Conservation (phyloP, 208 protist species). For the Leptomonas seymouri region DNA sequence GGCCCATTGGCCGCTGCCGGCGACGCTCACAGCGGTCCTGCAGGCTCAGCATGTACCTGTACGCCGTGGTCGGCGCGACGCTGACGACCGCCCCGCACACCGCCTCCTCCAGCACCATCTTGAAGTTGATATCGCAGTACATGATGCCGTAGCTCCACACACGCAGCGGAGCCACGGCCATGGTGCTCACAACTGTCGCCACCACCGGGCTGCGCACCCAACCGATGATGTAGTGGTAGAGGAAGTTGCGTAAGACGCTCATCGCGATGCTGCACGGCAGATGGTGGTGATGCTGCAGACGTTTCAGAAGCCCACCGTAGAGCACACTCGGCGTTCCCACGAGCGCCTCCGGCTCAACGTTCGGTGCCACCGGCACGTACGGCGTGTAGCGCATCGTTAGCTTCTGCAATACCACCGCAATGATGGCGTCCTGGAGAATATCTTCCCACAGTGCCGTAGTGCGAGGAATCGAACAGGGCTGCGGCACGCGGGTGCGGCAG, state of each 20-base stretch:
- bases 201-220: slow-evolving; percentile 33
- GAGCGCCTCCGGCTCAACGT: slow-evolving; percentile 27
- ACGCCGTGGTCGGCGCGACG: slow-evolving; percentile 45
- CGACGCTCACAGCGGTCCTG: slow-evolving; percentile 49
- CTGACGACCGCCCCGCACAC: slow-evolving; percentile 53
- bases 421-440: slow-evolving; percentile 68
- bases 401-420: slow-evolving; percentile 47
- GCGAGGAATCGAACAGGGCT: slow-evolving; percentile 32
- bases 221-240: slow-evolving; percentile 63
- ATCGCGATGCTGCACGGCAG: slow-evolving; percentile 39
- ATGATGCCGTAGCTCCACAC: slow-evolving; percentile 65
- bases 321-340: slow-evolving; percentile 21
- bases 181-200: slow-evolving; percentile 40
- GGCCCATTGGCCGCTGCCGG: slow-evolving; percentile 29
- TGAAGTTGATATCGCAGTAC: slow-evolving; percentile 68
- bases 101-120: slow-evolving; percentile 65
- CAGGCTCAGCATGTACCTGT: slow-evolving; percentile 34
- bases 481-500: slow-evolving; percentile 51
- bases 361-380: slow-evolving; percentile 26
- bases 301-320: slow-evolving; percentile 21
- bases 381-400: slow-evolving; percentile 61
- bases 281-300: slow-evolving; percentile 37
- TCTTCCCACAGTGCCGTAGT: slow-evolving; percentile 59
- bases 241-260: slow-evolving; percentile 47
- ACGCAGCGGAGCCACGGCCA: slow-evolving; percentile 57